Base-by-base conservation (phyloP, 495 filamentous ascomycete species). In the Trichoderma reesei region DNA sequence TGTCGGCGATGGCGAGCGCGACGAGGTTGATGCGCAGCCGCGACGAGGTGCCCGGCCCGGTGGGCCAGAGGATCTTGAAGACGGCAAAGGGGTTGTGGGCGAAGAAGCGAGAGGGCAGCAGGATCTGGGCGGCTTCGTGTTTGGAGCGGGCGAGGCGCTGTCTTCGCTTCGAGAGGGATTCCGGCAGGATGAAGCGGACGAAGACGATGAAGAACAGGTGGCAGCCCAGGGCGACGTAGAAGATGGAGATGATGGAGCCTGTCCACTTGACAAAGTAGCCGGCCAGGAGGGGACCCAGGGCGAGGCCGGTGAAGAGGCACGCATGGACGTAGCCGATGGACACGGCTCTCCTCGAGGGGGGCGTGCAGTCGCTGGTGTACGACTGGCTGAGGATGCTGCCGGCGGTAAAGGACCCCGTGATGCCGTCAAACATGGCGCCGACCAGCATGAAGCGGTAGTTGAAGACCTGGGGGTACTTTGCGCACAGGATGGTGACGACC, bases 291-390 rank as follows among this genome's bases (percentile, higher is more conserved):
- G 94, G 94, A 0, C 94, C 94, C 13, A 89, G 65, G 5, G 94
- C 92, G 59, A 97, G 85, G 34, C 94, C 94, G 9, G 83, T 80
- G 70, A 96, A 98, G 16, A 98, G 78, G 68, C 86, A 87, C 14
- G 90, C 91, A 68, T 97, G 91, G 65, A 96, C 88, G 67, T 90
- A 90, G 3, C 89, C 92, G 72, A 98, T 96, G 31, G 86, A 85
- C n/a, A 94, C 88, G 59, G 87, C 90, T 20, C 94, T 84, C 65
- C 83, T 82, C 36, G 86, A 85, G 0, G 90, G 89, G 16, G 86
- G 78, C 13, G 94, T 93, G 74, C 91, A 96, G 71, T 98, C 94
- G 46, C 90, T 83, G 6, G 87, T 88, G 72, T 98, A 98, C 0
- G 93, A 88, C 69, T 92, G 85, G 31, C 83, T 85, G 44, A 98